Conservation (phyloP, 305 asterid genomes). For the Caryopteris hybrid region DNA sequence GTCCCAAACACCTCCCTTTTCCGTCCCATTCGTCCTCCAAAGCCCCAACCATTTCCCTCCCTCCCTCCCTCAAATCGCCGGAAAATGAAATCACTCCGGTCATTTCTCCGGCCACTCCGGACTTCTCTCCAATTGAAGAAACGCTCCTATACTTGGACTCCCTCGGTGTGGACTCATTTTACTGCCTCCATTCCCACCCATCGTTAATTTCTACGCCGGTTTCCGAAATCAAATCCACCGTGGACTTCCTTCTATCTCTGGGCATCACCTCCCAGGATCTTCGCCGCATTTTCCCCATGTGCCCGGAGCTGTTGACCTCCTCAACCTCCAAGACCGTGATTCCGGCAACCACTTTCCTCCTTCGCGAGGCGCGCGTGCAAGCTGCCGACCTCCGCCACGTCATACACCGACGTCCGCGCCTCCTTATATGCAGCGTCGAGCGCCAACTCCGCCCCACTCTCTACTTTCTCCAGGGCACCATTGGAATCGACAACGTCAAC, state of each 20-base stretch:
- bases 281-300: conserved; percentile 73
- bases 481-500: conserved; percentile 62
- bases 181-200: conserved; percentile 61
- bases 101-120: conserved; percentile 22
- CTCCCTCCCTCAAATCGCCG: conserved; percentile 18
- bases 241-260: conserved; percentile 56
- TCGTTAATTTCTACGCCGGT: conserved; percentile 49
- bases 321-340: conserved; percentile 35
- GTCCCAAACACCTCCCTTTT: conserved; percentile 28
- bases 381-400: conserved; percentile 54
- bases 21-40: conserved; percentile 25
- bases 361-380: conserved; percentile 68
- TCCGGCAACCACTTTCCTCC: conserved; percentile 75
- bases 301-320: conserved; percentile 70
- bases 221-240: conserved; percentile 57
- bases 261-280: conserved; percentile 49
- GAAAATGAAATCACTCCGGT: conserved; percentile 15
- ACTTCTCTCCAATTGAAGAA: conserved; percentile 39
- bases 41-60: conserved; percentile 24
- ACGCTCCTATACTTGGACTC: conserved; percentile 74
- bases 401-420: conserved; percentile 86
- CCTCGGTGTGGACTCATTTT: conserved; percentile 65
- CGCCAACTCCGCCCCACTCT: conserved; percentile 74
- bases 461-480: conserved; percentile 68
- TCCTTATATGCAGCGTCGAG: conserved; percentile 54